phyloP scores from a whole-genome alignment of 352 stramenopile genomes.

The Pythium oligandrum region DNA sequence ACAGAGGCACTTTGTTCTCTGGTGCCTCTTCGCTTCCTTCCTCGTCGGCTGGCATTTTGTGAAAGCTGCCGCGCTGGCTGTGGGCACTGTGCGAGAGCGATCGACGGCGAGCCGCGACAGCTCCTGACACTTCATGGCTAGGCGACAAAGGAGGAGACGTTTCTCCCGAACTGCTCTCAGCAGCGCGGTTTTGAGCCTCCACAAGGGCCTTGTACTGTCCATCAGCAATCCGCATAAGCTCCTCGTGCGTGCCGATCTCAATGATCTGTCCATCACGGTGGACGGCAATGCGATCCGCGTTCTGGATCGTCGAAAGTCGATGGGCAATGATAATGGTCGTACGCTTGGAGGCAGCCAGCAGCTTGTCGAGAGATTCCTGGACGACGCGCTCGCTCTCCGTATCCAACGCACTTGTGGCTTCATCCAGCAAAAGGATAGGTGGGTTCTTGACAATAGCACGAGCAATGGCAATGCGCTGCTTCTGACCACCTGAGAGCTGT shows the following conservation, averaged over 20 bases:
- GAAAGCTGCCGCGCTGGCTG: no score
- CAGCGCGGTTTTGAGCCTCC: slow-evolving; percentile 20
- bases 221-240: slow-evolving; percentile 62
- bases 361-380: slow-evolving; percentile 61
- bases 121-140: no score
- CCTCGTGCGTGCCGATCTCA: slow-evolving; percentile 89
- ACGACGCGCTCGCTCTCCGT: slow-evolving; percentile 10
- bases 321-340: slow-evolving; percentile 93
- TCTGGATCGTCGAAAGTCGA: slow-evolving; percentile 89
- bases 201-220: slow-evolving; percentile 38
- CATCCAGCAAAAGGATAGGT: no score
- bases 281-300: slow-evolving; percentile 93
- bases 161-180: no score
- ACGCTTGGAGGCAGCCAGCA: slow-evolving; percentile 29
- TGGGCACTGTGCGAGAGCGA: no score
- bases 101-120: no score
- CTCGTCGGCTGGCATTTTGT: no score
- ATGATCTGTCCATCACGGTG: slow-evolving; percentile 87
- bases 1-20: no score
- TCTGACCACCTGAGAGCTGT: no score
- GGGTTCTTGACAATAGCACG: slow-evolving; percentile 80
- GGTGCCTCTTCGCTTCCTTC: no score
- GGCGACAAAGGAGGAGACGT: no score
- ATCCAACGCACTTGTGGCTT: no score
- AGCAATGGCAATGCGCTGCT: background rate